phyloP scores from a whole-genome alignment of 352 stramenopile genomes.

The Vaucheria bursata region DNA sequence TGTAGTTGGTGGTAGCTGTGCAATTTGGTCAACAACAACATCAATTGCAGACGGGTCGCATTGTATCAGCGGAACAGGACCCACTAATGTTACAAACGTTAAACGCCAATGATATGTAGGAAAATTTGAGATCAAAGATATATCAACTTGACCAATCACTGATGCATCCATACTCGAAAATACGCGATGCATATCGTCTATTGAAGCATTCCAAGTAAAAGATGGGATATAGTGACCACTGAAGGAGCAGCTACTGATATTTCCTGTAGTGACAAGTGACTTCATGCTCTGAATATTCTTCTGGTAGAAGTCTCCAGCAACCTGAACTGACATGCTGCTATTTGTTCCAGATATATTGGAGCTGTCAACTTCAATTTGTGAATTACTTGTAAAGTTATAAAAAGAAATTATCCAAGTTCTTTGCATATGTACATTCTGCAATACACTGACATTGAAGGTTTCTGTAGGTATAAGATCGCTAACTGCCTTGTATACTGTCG shows the following conservation, averaged over 20 bases:
- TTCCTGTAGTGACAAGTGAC: conserved; percentile 14
- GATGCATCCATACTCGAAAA: conserved; percentile 13
- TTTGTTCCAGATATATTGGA: background rate
- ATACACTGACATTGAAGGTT: too few species aligned
- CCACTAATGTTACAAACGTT: conserved; percentile 52
- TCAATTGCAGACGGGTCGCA: conserved; percentile 18
- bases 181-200: conserved; percentile 4
- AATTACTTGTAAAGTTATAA: background rate
- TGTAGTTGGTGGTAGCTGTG: too few species aligned
- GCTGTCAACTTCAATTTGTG: background rate
- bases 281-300: conserved; percentile 33
- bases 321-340: conserved; percentile 3
- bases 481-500: conserved; percentile 14
- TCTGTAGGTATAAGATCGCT: background rate
- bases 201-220: conserved; percentile 26
- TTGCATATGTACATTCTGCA: background rate
- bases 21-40: too few species aligned
- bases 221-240: conserved; percentile 13
- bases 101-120: conserved; percentile 16
- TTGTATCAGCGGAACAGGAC: conserved; percentile 44
- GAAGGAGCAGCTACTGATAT: conserved; percentile 22
- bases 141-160: conserved; percentile 16
- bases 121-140: conserved; percentile 27
- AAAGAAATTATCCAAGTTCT: background rate
- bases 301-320: conserved; percentile 10